Evolutionary conservation across 1,139 yeast species (phyloP), one percentile per base, ranked within the genome.

Genomic region (Yamadazyma dendronema): DNA sequence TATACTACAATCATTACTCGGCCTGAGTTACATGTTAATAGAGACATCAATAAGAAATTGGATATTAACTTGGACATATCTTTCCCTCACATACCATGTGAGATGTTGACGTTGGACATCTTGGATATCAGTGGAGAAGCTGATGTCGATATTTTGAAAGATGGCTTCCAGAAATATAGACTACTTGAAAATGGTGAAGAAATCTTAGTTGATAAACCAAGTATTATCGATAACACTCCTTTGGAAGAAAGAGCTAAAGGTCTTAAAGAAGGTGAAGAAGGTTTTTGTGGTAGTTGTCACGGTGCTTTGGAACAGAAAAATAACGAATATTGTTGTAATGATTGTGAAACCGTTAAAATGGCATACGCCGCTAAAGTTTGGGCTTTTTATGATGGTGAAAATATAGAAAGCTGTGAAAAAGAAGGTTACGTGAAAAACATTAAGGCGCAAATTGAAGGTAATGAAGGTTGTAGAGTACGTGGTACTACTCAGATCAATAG

Each of bases 341-440:
- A 84, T 28, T 92, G 98, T 69, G 84, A 77, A 32, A 79, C 87
- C 30, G 95, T 92, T 26, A 78, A 79, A 43, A 62, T 72, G 49
- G 96, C 97, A 1, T 92, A 90, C 56, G 81, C 86, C 17, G 75
- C 73, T 15, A 73, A 67, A 19, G 80, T 79, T 24, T 92, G 98
- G 98, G 92, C 85, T 3, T 90, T 92, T 59, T 84, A 65, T 51
- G 97, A 92, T 56, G 97, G 97, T 40, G 71, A 74, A 37, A 79
- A 85, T 43, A 79, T 92, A 42, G 87, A 80, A 45, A 97, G 90
- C 62, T 92, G 98, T 72, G 96, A 87, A 56, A 67, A 67, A 8
- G 96, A 89, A 58, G 94, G 96, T 9, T 89, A 86, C 59, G 95
- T 87, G 28, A 57, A 67, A 15, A 67, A 66, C 29, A 62, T 90